These are phyloP conservation scores for Kodamaea plutei DNA, from an alignment of 1,139 yeast species.

Conservation along the genomic window DNA sequence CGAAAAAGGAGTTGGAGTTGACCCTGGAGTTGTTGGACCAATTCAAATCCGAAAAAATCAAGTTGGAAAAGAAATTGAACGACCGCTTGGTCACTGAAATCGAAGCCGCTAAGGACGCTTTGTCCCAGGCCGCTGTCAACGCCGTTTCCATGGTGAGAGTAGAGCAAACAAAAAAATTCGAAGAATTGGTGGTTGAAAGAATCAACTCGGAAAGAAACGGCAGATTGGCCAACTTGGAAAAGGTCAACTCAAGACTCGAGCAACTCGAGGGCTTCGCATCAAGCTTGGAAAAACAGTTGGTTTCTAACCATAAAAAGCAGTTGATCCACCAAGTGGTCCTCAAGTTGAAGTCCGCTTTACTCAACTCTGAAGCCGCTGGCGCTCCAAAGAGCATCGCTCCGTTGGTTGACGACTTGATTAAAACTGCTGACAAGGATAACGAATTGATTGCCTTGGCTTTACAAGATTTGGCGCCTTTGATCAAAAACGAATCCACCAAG, in stretches of 20 bases:
- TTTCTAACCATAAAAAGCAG: conserved; percentile 52
- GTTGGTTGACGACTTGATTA: conserved; percentile 45
- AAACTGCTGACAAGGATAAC: conserved; percentile 37
- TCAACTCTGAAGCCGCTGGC: conserved; percentile 22
- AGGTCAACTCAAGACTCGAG: conserved; percentile 53
- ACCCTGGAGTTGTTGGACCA: conserved; percentile 48
- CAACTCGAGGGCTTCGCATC: conserved; percentile 58
- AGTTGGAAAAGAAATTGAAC: conserved; percentile 61
- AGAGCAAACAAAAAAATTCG: conserved; percentile 69
- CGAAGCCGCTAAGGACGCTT: conserved; percentile 62
- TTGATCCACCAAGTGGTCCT: conserved; percentile 55
- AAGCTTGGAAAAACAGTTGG: conserved; percentile 54
- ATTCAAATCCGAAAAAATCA: conserved; percentile 51
- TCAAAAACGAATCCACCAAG: conserved; percentile 49
- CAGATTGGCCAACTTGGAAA: conserved; percentile 65
- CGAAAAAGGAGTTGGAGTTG: conserved; percentile 50
- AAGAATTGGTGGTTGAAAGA: conserved; percentile 55
- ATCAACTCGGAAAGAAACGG: conserved; percentile 81
- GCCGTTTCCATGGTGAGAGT: conserved; percentile 68
- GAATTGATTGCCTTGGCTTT: conserved; percentile 38
- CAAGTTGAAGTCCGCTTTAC: conserved; percentile 48
- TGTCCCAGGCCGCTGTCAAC: conserved; percentile 73
- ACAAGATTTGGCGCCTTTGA: conserved; percentile 34
- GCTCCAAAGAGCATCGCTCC: conserved; percentile 34
- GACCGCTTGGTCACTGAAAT: conserved; percentile 62